Conservation (phyloP, 164 flowering plant species). For the Stephania cephalantha region DNA sequence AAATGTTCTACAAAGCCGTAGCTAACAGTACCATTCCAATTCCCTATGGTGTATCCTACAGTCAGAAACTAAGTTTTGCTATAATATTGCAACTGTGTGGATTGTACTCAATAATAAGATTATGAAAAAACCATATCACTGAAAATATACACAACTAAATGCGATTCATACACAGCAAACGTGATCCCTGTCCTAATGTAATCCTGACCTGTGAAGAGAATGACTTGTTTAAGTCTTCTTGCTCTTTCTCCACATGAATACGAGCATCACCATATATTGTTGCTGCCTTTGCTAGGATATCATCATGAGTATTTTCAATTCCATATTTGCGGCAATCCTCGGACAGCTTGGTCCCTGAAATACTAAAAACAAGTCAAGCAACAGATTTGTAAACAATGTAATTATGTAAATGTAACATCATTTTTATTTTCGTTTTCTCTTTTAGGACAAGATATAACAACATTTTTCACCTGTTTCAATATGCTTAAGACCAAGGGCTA, state of each 20-base stretch:
- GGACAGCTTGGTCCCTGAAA: constrained; percentile 75
- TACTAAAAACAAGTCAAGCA: too few relatives aligned
- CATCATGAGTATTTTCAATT: constrained; percentile 55
- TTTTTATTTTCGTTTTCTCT: too few relatives aligned
- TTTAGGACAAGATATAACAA: not conserved
- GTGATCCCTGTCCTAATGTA: not conserved
- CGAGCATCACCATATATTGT: constrained; percentile 81
- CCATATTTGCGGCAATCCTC: constrained; percentile 91
- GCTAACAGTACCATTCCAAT: too few relatives aligned
- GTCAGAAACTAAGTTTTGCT: too few relatives aligned
- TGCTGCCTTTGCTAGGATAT: constrained; percentile 75
- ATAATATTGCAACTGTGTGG: too few relatives aligned
- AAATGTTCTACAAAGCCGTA: too few relatives aligned
- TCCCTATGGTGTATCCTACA: too few relatives aligned
- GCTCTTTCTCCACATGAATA: constrained; percentile 82
- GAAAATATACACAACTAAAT: not conserved
- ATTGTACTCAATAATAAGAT: too few relatives aligned
- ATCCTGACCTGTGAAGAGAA: constrained; percentile 60
- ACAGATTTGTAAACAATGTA: too few relatives aligned
- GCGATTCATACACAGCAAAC: too few relatives aligned
- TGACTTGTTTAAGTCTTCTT: constrained; percentile 67
- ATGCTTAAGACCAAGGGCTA: constrained; percentile 67
- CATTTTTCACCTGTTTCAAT: constrained; percentile 62
- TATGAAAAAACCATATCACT: too few relatives aligned
- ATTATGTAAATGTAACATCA: too few relatives aligned